Conservation (phyloP, 163 green algal genomes). For the Coccomyxa subellipsoidea region DNA sequence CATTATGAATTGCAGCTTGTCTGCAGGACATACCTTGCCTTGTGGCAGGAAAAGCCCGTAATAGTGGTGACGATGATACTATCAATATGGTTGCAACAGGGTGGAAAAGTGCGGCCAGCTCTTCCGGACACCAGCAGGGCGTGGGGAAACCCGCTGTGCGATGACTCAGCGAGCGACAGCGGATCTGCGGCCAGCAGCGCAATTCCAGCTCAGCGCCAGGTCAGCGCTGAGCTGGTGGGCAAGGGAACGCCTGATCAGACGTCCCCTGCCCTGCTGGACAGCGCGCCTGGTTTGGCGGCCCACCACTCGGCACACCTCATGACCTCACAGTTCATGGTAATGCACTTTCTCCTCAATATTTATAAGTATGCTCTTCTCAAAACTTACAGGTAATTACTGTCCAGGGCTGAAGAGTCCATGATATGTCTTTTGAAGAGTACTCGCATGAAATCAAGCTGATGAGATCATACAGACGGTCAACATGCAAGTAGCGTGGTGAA, state of each 20-base stretch:
- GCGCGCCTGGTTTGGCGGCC: neutral
- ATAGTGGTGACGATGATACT: too few relatives aligned
- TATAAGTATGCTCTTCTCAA: neutral
- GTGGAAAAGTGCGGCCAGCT: neutral
- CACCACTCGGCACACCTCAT: neutral
- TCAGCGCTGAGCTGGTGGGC: neutral
- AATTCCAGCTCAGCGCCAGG: neutral
- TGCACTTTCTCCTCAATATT: neutral
- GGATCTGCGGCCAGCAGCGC: neutral
- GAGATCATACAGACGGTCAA: too few relatives aligned
- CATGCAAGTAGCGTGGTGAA: too few relatives aligned
- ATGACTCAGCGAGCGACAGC: neutral
- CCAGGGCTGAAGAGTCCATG: too few relatives aligned
- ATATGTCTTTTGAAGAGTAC: too few relatives aligned
- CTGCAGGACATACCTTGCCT: too few relatives aligned
- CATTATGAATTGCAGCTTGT: too few relatives aligned
- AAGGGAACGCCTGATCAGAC: neutral
- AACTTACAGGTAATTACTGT: too few relatives aligned
- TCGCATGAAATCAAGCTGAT: too few relatives aligned
- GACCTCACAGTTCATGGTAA: neutral
- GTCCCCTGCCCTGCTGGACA: neutral
- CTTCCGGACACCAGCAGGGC: neutral
- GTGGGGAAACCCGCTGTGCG: neutral
- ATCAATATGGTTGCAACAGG: neutral
- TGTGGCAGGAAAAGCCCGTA: too few relatives aligned